Base-by-base conservation (phyloP, 495 filamentous ascomycete species). In the Aspergillus hancockii region DNA sequence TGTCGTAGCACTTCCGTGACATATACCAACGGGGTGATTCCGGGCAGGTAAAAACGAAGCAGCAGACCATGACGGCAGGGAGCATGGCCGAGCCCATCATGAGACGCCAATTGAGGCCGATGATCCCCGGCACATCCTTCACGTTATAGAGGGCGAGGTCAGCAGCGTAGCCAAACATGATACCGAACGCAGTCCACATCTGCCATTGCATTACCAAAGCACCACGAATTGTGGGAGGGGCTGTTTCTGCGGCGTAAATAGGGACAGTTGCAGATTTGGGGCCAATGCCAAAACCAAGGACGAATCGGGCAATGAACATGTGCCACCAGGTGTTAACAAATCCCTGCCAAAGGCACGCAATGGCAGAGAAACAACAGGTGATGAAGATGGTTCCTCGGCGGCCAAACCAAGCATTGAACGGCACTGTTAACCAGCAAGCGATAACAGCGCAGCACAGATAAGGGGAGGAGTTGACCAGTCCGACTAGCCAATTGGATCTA, bases 131-230 rank as follows among this genome's bases (percentile, higher is more conserved):
- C 16, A 64, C 61, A 66, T 85, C 76, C 7, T 75, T 67, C 8
- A 91, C 85, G 25, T 83, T 65, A 63, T 84, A 89, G 70, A 95
- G 91, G 19, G 83, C 87, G 19, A 95, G 71, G 69, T 89, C 88
- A 14, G 86, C 82, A 2, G 83, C 81, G 65, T 89, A 91, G n/a
- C 90, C 90, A 14, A 92, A 58, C 82, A 92, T 88, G 65, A 92
- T 91, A 3, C 90, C 90, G 60, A 92, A 92, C 1, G 90, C 90
- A 2, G 89, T 92, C 87, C 87, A 92, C 83, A 91, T 86, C 70
- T 93, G 91, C 90, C 91, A 93, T 66, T 89, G 84, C 86, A 89
- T 89, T 7, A 89, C 85, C 41, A 90, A 63, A n/a, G 90, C 91
- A 38, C 91, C 91, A 41, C 91, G 83, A 50, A 93, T 89, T 21